These are phyloP conservation scores for Alternaria infectoria DNA, from an alignment of 2,329 filamentous ascomycete species.

Conservation along the genomic window DNA sequence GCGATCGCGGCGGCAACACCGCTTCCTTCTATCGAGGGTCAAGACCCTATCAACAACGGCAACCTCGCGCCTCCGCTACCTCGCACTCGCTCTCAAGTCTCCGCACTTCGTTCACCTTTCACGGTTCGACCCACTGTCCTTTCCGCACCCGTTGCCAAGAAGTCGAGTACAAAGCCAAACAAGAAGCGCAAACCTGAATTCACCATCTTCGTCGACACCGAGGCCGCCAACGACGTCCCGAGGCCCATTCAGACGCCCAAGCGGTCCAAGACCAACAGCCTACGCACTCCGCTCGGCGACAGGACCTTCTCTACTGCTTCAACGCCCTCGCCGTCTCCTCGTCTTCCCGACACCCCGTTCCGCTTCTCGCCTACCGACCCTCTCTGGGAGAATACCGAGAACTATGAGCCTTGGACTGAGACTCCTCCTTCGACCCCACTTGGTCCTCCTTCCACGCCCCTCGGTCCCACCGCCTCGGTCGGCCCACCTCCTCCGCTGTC, in stretches of 20 bases:
- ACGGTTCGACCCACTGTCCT: background rate
- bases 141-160: background rate
- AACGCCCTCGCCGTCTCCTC: constrained; percentile 13
- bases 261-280: constrained; percentile 2
- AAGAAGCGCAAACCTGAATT: constrained; percentile 19
- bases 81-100: background rate
- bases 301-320: constrained; percentile 14
- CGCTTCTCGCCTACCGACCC: constrained; percentile 14
- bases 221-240: background rate
- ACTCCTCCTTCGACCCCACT: background rate
- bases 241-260: constrained; percentile 3
- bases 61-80: background rate
- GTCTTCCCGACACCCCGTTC: constrained; percentile 15
- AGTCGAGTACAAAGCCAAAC: constrained; percentile 8
- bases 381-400: constrained; percentile 25
- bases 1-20: constrained; percentile 10
- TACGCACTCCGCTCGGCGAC: constrained; percentile 13
- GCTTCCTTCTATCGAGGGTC: constrained; percentile 1
- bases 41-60: background rate
- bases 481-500: background rate
- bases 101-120: background rate
- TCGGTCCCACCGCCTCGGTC: constrained; percentile 4
- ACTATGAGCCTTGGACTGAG: constrained; percentile 14
- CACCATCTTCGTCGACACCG: constrained; percentile 19
- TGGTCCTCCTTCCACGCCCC: background rate